Conservation (phyloP, 1,284 basidiomycete species). For the Irpex rosettiformis region DNA sequence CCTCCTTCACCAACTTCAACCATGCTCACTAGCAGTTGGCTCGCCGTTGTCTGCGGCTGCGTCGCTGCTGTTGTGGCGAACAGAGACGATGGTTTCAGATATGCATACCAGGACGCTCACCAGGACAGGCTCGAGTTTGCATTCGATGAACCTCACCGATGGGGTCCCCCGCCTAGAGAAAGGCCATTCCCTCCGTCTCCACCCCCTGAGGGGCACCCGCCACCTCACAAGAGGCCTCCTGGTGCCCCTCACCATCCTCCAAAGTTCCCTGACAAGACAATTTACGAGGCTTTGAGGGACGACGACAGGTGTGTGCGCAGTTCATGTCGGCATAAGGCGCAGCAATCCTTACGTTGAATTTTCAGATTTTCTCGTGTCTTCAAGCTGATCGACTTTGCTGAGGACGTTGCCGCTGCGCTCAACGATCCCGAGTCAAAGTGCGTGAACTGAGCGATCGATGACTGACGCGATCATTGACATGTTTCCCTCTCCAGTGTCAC, state of each 20-base stretch:
- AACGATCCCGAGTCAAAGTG: slow-evolving; percentile 38
- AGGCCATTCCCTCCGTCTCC: not conserved
- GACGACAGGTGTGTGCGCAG: slow-evolving; percentile 29
- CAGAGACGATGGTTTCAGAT: slow-evolving; percentile 5
- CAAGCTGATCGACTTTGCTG: slow-evolving; percentile 43
- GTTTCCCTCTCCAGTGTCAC: slow-evolving; percentile 36
- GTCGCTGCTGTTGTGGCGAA: slow-evolving; percentile 22
- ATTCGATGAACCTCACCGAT: not conserved
- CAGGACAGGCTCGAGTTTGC: slow-evolving; percentile 1
- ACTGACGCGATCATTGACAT: slow-evolving; percentile 9
- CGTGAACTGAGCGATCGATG: not conserved
- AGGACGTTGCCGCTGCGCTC: slow-evolving; percentile 38
- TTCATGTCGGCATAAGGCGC: not conserved
- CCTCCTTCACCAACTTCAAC: slow-evolving; percentile 1
- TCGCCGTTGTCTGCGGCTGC: slow-evolving; percentile 20
- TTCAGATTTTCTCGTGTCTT: slow-evolving; percentile 37
- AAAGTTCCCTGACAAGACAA: slow-evolving; percentile 29
- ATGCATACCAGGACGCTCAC: not conserved
- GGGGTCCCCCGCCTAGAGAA: not conserved
- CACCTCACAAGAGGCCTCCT: slow-evolving; percentile 6
- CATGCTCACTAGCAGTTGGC: slow-evolving; percentile 18
- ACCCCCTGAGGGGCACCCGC: slow-evolving; percentile 10
- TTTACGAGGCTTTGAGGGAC: slow-evolving; percentile 39
- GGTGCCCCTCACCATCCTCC: slow-evolving; percentile 9
- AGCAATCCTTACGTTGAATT: not conserved